phyloP scores from a whole-genome alignment of 2,329 filamentous ascomycete species.

The Alternaria consortialis region DNA sequence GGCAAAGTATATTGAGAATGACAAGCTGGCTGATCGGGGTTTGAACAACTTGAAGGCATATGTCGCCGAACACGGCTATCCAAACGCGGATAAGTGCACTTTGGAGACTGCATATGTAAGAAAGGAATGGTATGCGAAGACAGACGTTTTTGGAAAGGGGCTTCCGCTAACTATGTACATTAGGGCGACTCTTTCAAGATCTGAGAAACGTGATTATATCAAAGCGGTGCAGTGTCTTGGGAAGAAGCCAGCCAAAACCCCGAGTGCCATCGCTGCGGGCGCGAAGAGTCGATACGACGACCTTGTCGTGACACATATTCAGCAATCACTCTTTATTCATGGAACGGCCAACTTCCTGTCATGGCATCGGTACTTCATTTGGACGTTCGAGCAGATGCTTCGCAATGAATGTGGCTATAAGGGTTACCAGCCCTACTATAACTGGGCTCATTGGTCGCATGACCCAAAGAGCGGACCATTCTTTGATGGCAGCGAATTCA shows the following conservation, averaged over 20 bases:
- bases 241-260: slow-evolving; percentile 34
- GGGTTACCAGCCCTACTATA: slow-evolving; percentile 58
- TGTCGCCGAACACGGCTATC: slow-evolving; percentile 32
- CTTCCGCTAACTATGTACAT: neutral
- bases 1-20: slow-evolving; percentile 33
- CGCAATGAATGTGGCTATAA: slow-evolving; percentile 54
- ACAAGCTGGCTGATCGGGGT: slow-evolving; percentile 45
- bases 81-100: slow-evolving; percentile 41
- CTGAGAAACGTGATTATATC: slow-evolving; percentile 42
- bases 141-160: neutral
- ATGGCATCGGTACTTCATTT: slow-evolving; percentile 56
- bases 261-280: slow-evolving; percentile 30
- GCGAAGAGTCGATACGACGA: slow-evolving; percentile 45
- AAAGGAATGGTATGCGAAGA: slow-evolving; percentile 53
- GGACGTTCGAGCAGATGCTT: slow-evolving; percentile 53
- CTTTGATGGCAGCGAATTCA: slow-evolving; percentile 63
- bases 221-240: slow-evolving; percentile 42
- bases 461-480: slow-evolving; percentile 59
- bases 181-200: slow-evolving; percentile 29
- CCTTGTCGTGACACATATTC: slow-evolving; percentile 45
- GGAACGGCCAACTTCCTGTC: slow-evolving; percentile 42
- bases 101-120: slow-evolving; percentile 52
- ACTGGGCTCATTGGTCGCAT: slow-evolving; percentile 59
- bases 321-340: slow-evolving; percentile 41
- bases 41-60: slow-evolving; percentile 44